Evolutionary conservation across 2,329 filamentous ascomycete species (phyloP).

Genomic region (Emergomyces pasteurianus): DNA sequence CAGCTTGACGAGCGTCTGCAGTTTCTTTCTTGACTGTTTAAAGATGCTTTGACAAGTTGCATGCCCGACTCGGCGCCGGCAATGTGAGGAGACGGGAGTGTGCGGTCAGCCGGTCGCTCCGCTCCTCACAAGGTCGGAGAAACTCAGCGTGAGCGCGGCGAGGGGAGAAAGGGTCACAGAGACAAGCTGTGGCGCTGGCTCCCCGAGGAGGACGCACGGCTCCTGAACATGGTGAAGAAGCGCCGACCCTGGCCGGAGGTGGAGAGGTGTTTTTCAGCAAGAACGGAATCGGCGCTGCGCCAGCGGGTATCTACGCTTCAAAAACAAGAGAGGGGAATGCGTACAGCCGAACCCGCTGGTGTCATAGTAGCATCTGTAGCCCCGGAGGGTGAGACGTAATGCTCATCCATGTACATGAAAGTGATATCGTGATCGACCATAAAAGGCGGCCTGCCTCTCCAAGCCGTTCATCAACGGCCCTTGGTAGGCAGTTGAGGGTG

Average conservation of each 20-base stretch:
- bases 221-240: slow-evolving; percentile 3
- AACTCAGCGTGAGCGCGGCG: neutral
- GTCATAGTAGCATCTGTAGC: too few relatives aligned
- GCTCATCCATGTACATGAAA: too few relatives aligned
- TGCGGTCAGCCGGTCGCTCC: neutral
- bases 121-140: neutral
- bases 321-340: neutral
- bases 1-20: too few relatives aligned
- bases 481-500: too few relatives aligned
- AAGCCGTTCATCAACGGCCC: too few relatives aligned
- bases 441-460: too few relatives aligned
- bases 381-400: too few relatives aligned
- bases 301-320: neutral
- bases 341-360: neutral
- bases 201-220: neutral
- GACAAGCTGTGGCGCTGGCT: neutral
- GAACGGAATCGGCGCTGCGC: neutral
- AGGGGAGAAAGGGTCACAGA: neutral
- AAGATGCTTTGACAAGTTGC: too few relatives aligned
- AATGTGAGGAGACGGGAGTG: too few relatives aligned
- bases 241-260: slow-evolving; percentile 1
- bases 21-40: too few relatives aligned
- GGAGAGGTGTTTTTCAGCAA: slow-evolving; percentile 1
- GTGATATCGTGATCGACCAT: too few relatives aligned
- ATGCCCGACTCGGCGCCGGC: too few relatives aligned